phyloP scores from a whole-genome alignment of 208 protist genomes.

The Wallacemonas sp. region DNA sequence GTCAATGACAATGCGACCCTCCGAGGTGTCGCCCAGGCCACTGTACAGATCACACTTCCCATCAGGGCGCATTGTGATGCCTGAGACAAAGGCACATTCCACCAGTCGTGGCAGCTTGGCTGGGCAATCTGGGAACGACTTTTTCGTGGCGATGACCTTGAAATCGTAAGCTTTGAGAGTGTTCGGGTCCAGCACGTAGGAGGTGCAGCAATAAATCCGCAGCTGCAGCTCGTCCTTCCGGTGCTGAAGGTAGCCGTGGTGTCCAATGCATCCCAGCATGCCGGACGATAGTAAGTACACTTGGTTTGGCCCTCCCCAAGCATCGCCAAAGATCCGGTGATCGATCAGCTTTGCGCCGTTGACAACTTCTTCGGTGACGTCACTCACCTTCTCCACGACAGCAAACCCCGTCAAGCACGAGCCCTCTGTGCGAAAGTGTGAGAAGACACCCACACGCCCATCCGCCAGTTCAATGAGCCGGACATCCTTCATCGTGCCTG shows the following conservation, averaged over 20 bases:
- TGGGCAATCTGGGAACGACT: constrained; percentile 30
- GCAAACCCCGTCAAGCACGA: constrained; percentile 29
- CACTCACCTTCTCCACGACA: constrained; percentile 9
- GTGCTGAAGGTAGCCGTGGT: constrained; percentile 49
- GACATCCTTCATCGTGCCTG: constrained; percentile 24
- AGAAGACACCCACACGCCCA: constrained; percentile 20
- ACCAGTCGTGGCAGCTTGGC: constrained; percentile 32
- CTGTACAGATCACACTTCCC: constrained; percentile 51
- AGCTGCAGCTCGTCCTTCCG: constrained; percentile 34
- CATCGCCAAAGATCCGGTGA: constrained; percentile 35
- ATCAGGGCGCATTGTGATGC: constrained; percentile 41
- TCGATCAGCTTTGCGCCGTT: constrained; percentile 26
- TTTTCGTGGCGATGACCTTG: constrained; percentile 52
- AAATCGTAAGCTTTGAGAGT: constrained; percentile 44
- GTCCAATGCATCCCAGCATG: constrained; percentile 48
- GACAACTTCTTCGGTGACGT: constrained; percentile 19
- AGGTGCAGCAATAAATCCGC: constrained; percentile 47
- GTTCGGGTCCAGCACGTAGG: constrained; percentile 45
- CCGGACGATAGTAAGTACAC: constrained; percentile 43
- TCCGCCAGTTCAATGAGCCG: constrained; percentile 22
- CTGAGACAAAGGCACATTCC: constrained; percentile 52
- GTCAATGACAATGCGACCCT: constrained; percentile 46
- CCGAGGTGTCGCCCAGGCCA: constrained; percentile 33
- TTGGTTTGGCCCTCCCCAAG: constrained; percentile 53
- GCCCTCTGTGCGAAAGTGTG: constrained; percentile 29